These are phyloP conservation scores for Kazachstania taianensis DNA, from an alignment of 805 yeast species.

Conservation along the genomic window DNA sequence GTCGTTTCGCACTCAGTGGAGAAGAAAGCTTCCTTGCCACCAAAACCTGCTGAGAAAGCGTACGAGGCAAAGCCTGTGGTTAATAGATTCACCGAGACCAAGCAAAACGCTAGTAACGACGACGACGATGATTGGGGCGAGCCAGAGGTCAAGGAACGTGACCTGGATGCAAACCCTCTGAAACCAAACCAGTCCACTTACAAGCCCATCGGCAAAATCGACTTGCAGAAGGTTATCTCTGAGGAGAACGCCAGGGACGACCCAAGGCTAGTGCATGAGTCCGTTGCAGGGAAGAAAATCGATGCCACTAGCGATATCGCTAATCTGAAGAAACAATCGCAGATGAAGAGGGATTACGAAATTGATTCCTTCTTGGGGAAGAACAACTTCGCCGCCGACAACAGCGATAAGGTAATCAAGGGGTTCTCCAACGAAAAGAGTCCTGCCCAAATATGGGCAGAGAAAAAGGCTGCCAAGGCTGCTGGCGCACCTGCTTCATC, in stretches of 20 bases:
- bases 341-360: constrained; percentile 29
- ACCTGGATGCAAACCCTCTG: constrained; percentile 38
- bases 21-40: constrained; percentile 15
- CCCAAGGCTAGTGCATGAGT: constrained; percentile 31
- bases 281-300: constrained; percentile 11
- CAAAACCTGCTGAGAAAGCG: constrained; percentile 15
- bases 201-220: constrained; percentile 55
- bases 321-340: constrained; percentile 29
- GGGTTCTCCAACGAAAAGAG: constrained; percentile 72
- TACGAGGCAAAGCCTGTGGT: constrained; percentile 8
- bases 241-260: constrained; percentile 35
- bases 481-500: constrained; percentile 1
- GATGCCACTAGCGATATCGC: constrained; percentile 28
- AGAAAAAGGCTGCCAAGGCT: constrained; percentile 47
- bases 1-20: constrained; percentile 22
- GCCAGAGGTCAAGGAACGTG: constrained; percentile 39
- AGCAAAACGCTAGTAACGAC: constrained; percentile 2
- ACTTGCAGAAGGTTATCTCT: constrained; percentile 35
- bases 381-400: constrained; percentile 4
- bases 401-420: constrained; percentile 37
- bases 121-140: constrained; percentile 38
- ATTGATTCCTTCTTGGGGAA: constrained; percentile 22
- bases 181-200: constrained; percentile 39
- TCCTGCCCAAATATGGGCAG: constrained; percentile 96
- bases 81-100: background rate